A percentile compares a stretch with the other conserved stretches of the same genome.
Conservation (phyloP, 1,284 basidiomycete species). For the Kwoniella shivajii region DNA sequence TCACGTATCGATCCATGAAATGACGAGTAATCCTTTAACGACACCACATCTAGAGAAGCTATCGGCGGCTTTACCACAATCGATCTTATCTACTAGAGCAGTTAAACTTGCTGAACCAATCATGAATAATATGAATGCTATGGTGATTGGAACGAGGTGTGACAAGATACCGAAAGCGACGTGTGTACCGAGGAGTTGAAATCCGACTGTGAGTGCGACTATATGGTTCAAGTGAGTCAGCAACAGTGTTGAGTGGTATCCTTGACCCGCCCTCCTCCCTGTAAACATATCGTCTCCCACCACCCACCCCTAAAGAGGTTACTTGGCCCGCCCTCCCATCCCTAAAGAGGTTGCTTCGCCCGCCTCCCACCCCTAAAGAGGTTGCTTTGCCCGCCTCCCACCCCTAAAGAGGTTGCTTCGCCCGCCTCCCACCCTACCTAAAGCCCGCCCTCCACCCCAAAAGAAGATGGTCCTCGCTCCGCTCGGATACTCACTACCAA, state of each 20-base stretch:
- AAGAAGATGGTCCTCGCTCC: neutral
- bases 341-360: neutral
- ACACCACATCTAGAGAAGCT: slow-evolving; percentile 48
- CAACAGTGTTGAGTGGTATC: too few relatives aligned
- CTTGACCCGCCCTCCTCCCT: neutral
- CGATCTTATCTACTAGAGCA: slow-evolving; percentile 46
- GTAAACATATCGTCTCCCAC: neutral
- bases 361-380: slow-evolving; percentile 1
- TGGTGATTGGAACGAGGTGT: slow-evolving; percentile 48
- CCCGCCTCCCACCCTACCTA: neutral
- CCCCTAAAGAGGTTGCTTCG: neutral
- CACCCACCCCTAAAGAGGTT: neutral
- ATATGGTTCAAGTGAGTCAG: neutral
- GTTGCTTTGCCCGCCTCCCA: neutral
- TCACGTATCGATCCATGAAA: slow-evolving; percentile 54
- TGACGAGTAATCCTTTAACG: slow-evolving; percentile 51
- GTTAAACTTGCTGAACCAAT: slow-evolving; percentile 53
- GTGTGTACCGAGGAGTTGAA: slow-evolving; percentile 43
- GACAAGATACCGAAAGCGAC: slow-evolving; percentile 51
- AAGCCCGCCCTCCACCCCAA: neutral
- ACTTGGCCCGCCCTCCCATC: neutral
- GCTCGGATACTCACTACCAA: slow-evolving; percentile 39
- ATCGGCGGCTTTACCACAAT: slow-evolving; percentile 40
- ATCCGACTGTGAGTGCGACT: slow-evolving; percentile 52
- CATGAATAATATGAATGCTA: slow-evolving; percentile 53